These are phyloP conservation scores for Lachnellula hyalina DNA, from an alignment of 2,329 filamentous ascomycete species.

Conservation along the genomic window DNA sequence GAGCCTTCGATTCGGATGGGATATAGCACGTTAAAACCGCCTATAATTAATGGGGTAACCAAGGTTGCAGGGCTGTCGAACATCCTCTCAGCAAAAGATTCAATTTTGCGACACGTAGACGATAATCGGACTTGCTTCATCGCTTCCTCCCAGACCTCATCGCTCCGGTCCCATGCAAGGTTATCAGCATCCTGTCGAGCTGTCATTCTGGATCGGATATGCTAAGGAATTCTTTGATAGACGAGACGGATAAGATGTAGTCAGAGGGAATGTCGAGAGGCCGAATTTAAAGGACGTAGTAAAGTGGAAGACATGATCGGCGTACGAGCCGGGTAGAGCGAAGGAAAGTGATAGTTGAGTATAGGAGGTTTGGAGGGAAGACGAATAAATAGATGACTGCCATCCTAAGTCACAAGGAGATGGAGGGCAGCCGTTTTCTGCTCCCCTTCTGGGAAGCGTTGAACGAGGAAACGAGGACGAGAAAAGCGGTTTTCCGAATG, in stretches of 20 bases:
- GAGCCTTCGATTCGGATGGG: slow-evolving; percentile 1
- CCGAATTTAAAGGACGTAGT: too few relatives aligned
- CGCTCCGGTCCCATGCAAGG: slow-evolving; percentile 30
- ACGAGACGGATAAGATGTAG: neutral
- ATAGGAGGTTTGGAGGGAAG: too few relatives aligned
- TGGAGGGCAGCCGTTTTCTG: too few relatives aligned
- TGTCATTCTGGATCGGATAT: slow-evolving; percentile 18
- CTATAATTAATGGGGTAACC: neutral
- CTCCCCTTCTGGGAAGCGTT: too few relatives aligned
- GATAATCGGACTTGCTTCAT: slow-evolving; percentile 17
- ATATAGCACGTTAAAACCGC: slow-evolving; percentile 6
- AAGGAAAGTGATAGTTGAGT: too few relatives aligned
- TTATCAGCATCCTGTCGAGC: slow-evolving; percentile 29
- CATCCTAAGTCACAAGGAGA: too few relatives aligned
- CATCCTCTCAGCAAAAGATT: neutral
- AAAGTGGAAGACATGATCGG: too few relatives aligned
- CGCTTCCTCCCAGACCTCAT: slow-evolving; percentile 26
- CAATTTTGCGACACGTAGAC: neutral
- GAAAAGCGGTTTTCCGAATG: too few relatives aligned
- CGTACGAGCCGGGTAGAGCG: too few relatives aligned
- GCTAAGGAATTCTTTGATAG: neutral
- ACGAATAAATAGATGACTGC: too few relatives aligned
- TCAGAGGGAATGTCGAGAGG: neutral
- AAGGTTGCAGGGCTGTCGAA: neutral
- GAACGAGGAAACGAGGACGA: too few relatives aligned